Conservation (phyloP, 2,329 filamentous ascomycete species). For the Geosmithia flava region DNA sequence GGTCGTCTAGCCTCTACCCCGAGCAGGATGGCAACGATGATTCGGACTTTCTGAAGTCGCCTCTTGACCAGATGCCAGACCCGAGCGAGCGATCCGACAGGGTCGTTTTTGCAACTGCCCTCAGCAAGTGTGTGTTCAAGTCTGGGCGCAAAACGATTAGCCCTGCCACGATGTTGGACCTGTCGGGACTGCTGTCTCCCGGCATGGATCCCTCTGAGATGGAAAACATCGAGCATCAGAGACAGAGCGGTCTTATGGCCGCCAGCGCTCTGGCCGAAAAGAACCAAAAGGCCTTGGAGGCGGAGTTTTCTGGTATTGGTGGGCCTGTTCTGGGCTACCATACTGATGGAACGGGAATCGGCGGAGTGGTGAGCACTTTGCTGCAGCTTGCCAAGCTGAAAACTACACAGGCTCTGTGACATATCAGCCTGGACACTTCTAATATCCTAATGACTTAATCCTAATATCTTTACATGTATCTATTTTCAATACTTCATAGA, state of each 20-base stretch:
- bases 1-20: background rate
- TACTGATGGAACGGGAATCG: background rate
- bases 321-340: background rate
- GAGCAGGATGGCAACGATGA: background rate
- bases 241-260: background rate
- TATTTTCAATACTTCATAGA: background rate
- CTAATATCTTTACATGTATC: background rate
- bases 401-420: background rate
- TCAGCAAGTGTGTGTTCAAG: slow-evolving; percentile 77
- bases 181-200: slow-evolving; percentile 59
- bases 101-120: slow-evolving; percentile 56
- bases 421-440: background rate
- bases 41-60: background rate
- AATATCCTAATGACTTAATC: background rate
- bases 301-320: background rate
- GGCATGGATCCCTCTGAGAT: background rate
- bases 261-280: background rate
- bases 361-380: background rate
- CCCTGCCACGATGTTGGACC: slow-evolving; percentile 30
- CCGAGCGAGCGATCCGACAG: slow-evolving; percentile 37
- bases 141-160: slow-evolving; percentile 57
- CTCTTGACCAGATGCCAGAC: background rate
- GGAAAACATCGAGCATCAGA: background rate
- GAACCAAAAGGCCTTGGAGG: background rate
- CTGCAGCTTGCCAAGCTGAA: background rate